Evolutionary conservation across 1,284 basidiomycete species (phyloP), one percentile per base, ranked within the genome.

Genomic region (Sanguinoderma infundibulare): DNA sequence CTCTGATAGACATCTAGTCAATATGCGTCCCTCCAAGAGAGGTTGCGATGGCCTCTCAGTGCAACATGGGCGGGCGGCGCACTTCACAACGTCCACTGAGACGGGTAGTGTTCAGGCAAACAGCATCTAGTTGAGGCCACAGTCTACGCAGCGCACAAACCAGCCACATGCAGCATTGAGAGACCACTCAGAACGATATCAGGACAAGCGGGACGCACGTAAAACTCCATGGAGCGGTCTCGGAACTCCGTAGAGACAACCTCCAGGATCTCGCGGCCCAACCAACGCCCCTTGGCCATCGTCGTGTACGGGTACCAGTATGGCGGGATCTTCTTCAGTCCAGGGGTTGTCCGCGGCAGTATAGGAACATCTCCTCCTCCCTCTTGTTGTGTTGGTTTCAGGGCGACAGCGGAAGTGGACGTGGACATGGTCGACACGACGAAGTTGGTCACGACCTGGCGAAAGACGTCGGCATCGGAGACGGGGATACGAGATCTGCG

Each of bases 221-320:
- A 96, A 75, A 96, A 96, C 69, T 96, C 94, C 81, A 95, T 90
- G 8, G 90, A 93, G 50, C 95, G 81, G 78, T 96, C 95, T 55
- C 95, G 80, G 73, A 96, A 97, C 74, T 97, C 94, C 0, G 94
- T 94, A 0, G 90, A 93, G 26, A 96, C 87, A 44, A 95, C 87
- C 74, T 95, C 94, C 30, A 95, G 76, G 36, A 97, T 83, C 72
- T 95, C 92, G 30, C 95, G 81, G 20, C 91, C 89, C 52, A 94
- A 82, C 93, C 93, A 98, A 32, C 96, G 84, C 63, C 90, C 85
- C 77, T 98, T 98, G 26, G 95, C 94, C 85, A 92, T 96, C 0
- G 95, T 98, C 22, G 88, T 90, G 75, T 95, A 92, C 2, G 90
- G 87, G 70, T 90, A 89, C 91, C 91, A 93, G 71, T 93, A 93